Evolutionary conservation across 1,284 basidiomycete species (phyloP).

Genomic region (Cryptococcus wingfieldii): DNA sequence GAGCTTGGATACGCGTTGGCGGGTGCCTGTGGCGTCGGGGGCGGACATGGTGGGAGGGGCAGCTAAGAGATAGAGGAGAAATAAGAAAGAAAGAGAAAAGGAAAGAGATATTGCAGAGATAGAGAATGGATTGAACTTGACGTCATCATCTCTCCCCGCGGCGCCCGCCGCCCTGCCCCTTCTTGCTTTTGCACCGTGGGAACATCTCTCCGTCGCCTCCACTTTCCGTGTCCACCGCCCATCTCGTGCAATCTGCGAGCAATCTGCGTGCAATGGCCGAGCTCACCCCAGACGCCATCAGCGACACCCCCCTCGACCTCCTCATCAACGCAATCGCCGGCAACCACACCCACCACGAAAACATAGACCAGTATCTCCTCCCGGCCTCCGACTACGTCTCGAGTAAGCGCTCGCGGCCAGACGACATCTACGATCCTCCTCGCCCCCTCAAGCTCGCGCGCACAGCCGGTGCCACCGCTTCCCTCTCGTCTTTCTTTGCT

Average conservation of each 20-base stretch:
- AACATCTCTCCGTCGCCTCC: conserved; percentile 10
- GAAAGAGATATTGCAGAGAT: too few species aligned
- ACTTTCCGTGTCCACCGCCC: conserved; percentile 15
- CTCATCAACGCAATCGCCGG: conserved; percentile 41
- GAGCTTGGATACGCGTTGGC: conserved; percentile 17
- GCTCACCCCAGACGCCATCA: not conserved
- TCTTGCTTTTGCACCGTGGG: conserved; percentile 13
- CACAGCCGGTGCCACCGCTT: too few species aligned
- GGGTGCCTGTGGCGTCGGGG: conserved; percentile 17
- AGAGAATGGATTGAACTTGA: not conserved
- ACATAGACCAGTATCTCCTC: too few species aligned
- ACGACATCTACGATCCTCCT: conserved; percentile 3
- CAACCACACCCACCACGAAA: not conserved
- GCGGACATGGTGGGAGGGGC: conserved; percentile 5
- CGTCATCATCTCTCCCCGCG: too few species aligned
- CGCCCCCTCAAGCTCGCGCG: conserved; percentile 8
- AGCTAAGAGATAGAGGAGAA: not conserved
- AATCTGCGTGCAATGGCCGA: conserved; percentile 2
- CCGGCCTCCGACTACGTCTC: not conserved
- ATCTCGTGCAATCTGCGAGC: not conserved
- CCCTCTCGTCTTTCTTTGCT: too few species aligned
- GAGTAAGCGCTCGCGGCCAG: not conserved
- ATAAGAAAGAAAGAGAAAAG: not conserved
- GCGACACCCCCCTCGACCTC: conserved; percentile 33
- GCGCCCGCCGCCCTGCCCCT: not conserved